phyloP scores from a whole-genome alignment of 2,329 filamentous ascomycete species.

The Claviceps fusiformis region DNA sequence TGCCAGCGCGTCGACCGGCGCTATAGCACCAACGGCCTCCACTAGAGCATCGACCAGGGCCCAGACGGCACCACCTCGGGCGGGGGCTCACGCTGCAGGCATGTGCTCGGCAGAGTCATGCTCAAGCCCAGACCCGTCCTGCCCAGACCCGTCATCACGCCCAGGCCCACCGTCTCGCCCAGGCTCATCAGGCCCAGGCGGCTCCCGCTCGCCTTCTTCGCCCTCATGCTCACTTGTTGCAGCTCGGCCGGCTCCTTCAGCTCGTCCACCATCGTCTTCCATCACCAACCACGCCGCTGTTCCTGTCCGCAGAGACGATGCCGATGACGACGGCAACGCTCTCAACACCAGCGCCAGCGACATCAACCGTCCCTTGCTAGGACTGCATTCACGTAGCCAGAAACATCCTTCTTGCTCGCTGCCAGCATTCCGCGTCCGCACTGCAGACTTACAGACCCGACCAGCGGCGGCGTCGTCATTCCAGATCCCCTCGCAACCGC shows the following conservation, averaged over 20 bases:
- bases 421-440: slow-evolving; percentile 33
- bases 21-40: neutral
- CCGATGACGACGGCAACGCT: neutral
- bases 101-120: too few species aligned
- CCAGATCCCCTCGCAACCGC: slow-evolving; percentile 6
- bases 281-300: neutral
- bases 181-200: neutral
- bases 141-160: too few species aligned
- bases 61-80: neutral
- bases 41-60: neutral
- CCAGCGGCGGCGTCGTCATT: slow-evolving; percentile 11
- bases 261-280: neutral
- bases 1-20: neutral
- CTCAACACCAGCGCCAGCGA: neutral
- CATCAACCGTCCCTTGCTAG: slow-evolving; percentile 3
- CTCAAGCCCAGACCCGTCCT: too few species aligned
- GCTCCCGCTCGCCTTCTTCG: neutral
- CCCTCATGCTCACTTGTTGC: neutral
- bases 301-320: neutral
- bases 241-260: neutral
- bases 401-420: slow-evolving; percentile 42
- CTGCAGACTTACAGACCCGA: slow-evolving; percentile 30
- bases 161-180: neutral
- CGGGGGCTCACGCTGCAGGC: neutral
- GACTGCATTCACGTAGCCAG: slow-evolving; percentile 34